phyloP scores from a whole-genome alignment of 768 basidiomycete species.

The Hirschioporus abietinus region DNA sequence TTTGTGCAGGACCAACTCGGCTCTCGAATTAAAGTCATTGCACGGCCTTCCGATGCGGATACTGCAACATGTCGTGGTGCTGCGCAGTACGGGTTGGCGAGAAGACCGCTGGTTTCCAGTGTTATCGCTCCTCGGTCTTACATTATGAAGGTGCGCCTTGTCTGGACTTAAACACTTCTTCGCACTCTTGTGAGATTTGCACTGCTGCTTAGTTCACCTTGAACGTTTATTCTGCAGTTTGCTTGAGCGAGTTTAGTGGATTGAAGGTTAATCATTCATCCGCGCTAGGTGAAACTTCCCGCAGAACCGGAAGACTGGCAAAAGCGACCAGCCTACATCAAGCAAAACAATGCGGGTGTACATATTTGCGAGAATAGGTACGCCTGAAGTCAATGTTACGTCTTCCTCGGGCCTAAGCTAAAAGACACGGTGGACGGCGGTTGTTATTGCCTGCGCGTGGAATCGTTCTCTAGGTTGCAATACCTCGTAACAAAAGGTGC shows the following conservation, averaged over 20 bases:
- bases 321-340: constrained; percentile 83
- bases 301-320: constrained; percentile 81
- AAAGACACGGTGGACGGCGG: not conserved
- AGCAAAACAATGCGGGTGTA: constrained; percentile 67
- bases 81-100: constrained; percentile 81
- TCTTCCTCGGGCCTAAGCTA: constrained; percentile 2
- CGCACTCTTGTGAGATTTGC: not conserved
- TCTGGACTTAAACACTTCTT: constrained; percentile 5
- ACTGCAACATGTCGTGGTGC: constrained; percentile 86
- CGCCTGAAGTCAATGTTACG: constrained; percentile 15
- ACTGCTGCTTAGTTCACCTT: not conserved
- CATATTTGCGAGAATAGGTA: constrained; percentile 83
- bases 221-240: not conserved
- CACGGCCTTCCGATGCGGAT: constrained; percentile 80
- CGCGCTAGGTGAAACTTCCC: constrained; percentile 72
- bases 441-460: not conserved
- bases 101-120: constrained; percentile 70
- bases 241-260: not conserved
- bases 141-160: constrained; percentile 66
- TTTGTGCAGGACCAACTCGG: constrained; percentile 56
- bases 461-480: constrained; percentile 52
- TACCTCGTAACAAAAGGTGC: constrained; percentile 86
- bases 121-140: constrained; percentile 81
- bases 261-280: not conserved
- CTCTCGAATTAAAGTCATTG: constrained; percentile 64